Evolutionary conservation across 805 yeast species (phyloP), one percentile per base, ranked within the genome.

Genomic region (Candida golubevii): DNA sequence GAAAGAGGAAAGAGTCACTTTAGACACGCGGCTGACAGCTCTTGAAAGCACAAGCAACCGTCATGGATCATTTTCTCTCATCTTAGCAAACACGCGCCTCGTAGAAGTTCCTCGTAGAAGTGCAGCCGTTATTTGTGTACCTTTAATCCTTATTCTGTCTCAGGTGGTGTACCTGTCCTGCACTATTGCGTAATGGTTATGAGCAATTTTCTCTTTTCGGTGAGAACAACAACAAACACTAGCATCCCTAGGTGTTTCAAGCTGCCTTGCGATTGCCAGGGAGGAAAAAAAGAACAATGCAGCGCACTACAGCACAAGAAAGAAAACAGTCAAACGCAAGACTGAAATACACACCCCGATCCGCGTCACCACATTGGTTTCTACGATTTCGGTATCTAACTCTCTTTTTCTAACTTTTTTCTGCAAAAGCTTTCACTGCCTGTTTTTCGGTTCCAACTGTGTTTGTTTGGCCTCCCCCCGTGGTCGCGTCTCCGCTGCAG

Each of bases 101-200:
- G 5, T 18, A 5, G 23, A 18, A 18, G 23, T 18, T n/a, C 23
- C 23, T 18, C 23, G 5, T 18, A 5, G 23, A 18, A 18, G 23
- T 18, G 23, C 23, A 18, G 5, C n/a, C 10, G 32, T 10, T n/a
- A 8, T 33, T 39, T 47, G 50, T 47, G 34, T 47, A 44, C 44
- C 15, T 44, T 47, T 47, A 33, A 14, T 26, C 50, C 50, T 27
- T 14, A 44, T 47, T 47, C 44, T 36, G 45, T 26, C 31, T 14
- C 27, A 26, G 30, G 26, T 14, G 18, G 18, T 7, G 15, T 13
- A 10, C 6, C 14, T 7, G n/a, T 36, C 38, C 46, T 42, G 46
- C 46, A 42, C 28, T 7, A 7, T 5, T 13, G 7, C 38, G 1
- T 18, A 12, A 4, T 18, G 39, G 41, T 30, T 38, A 38, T 37